Evolutionary conservation across 1,139 yeast species (phyloP), one percentile per base, ranked within the genome.

Genomic region (Groenewaldozyma sp.): DNA sequence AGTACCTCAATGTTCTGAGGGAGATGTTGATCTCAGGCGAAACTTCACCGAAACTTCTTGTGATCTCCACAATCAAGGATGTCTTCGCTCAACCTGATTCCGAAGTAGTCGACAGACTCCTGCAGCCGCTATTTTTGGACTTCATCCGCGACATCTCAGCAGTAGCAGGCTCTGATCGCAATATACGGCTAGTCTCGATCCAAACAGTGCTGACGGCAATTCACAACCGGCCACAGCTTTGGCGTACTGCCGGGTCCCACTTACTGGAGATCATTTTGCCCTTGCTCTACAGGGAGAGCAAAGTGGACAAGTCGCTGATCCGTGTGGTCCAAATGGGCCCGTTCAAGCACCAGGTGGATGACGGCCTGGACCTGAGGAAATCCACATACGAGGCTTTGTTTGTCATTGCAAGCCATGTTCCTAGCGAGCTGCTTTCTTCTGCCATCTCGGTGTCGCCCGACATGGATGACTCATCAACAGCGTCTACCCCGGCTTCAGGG

Each of bases 271-370:
- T 66, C 35, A 67, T 81, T 39, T 58, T 81, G 31, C 77, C 81
- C 0, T 56, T 62, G 2, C 60, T 82, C 3, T 72, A 70, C 49
- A 65, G 64, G 14, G 87, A 82, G 52, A 67, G 84, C 29, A 63
- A 62, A 13, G 67, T 80, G 2, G 74, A 73, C 47, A 68, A 68
- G 21, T 70, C 71, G 38, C 78, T 77, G 51, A 74, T 82, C 38
- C 78, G 78, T 42, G 64, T 70, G 10, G 79, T 84, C 31, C 82
- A 80, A 35, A 82, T 86, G 78, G 95, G 95, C 0, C 94, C 94
- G 0, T 83, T 82, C 65, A 82, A 82, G 53, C 88, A 82, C 54
- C 77, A 78, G 45, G 73, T 82, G 34, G 95, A 84, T 54, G 82
- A 80, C 51, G 94, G 91, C 0, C 64, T 82, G 35, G 87, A 78